These are phyloP conservation scores for Aspergillus proliferans DNA, from an alignment of 2,329 filamentous ascomycete species.

Conservation along the genomic window DNA sequence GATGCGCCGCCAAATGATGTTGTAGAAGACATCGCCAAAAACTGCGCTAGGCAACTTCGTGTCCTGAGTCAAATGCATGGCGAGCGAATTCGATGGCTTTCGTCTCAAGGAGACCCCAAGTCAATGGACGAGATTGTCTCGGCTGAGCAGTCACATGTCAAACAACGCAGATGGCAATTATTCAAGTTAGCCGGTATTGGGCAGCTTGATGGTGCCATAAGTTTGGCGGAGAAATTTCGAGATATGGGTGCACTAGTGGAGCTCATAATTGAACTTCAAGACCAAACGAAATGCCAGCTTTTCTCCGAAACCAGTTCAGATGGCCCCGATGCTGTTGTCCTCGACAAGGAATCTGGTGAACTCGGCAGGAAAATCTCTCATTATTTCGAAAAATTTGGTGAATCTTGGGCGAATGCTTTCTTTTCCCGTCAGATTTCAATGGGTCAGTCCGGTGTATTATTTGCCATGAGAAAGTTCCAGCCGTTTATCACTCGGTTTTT, in stretches of 20 bases:
- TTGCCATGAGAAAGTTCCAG: slow-evolving; percentile 65
- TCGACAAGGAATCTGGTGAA: slow-evolving; percentile 24
- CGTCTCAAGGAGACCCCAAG: slow-evolving; percentile 47
- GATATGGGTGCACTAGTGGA: slow-evolving; percentile 59
- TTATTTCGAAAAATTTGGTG: slow-evolving; percentile 48
- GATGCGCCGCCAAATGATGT: slow-evolving; percentile 27
- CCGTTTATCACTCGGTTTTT: slow-evolving; percentile 72
- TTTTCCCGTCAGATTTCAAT: slow-evolving; percentile 71
- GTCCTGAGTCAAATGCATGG: slow-evolving; percentile 53
- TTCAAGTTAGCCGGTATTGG: slow-evolving; percentile 46
- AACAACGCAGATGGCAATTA: slow-evolving; percentile 42
- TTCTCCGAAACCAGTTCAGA: slow-evolving; percentile 9
- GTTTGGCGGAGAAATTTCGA: slow-evolving; percentile 55
- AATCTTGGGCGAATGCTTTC: slow-evolving; percentile 58
- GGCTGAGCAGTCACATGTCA: slow-evolving; percentile 39
- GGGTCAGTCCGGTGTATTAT: slow-evolving; percentile 59
- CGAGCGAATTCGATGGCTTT: slow-evolving; percentile 55
- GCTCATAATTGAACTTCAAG: slow-evolving; percentile 37
- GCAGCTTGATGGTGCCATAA: slow-evolving; percentile 52
- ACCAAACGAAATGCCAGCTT: slow-evolving; percentile 27
- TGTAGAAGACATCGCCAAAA: slow-evolving; percentile 45
- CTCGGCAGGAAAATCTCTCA: slow-evolving; percentile 35
- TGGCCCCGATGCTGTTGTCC: slow-evolving; percentile 5
- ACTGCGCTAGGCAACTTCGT: slow-evolving; percentile 51
- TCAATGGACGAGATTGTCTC: slow-evolving; percentile 43